Evolutionary conservation across 2,329 filamentous ascomycete species (phyloP), one percentile per base, ranked within the genome.

Genomic region (Parascedosporium putredinis): DNA sequence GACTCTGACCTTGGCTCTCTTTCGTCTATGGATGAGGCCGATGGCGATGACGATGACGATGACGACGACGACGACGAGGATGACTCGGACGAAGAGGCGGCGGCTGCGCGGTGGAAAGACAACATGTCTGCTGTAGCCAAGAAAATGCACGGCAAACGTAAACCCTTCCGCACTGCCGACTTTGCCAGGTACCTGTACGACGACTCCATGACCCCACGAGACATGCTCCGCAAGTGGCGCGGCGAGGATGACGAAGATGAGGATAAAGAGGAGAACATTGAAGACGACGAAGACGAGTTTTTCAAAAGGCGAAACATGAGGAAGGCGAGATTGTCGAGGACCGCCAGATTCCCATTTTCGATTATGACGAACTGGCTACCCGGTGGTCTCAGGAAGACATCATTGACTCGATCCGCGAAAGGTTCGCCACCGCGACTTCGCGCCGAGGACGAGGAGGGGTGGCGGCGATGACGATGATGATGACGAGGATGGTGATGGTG

Each of bases 1-100:
- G 94, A 98, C 64, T 98, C 93, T 0, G 94, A 98, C 62, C 75
- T 98, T 4, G 93, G 93, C 5, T 95, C 91, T 3, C 67, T 96
- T 55, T 95, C 88, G 7, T 71, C 18, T 20, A 16, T 8, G 14
- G 45, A 40, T 27, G 33, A 24, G 33, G 45, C 24, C 7, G 45
- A 48, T 1, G 68, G 70, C 5, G 75, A 77, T 2, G 70, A 71
- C 2, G 66, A 65, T 0, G 68, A 70, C 1, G 71, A 67, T 3
- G 70, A 69, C 9, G 67, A 72, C 0, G 69, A 70, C 18, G 66
- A 70, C 0, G 75, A 79, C n/a, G 77, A 79, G n/a, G 63, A 66
- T 44, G 64, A 69, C 47, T 76, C 73, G 2, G 78, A 78, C 16
- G 85, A 87, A 48, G 88, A 91, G 45, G 83, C 85, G 34, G 84